phyloP scores from a whole-genome alignment of 805 yeast species.

The Sungouiella thailandica region DNA sequence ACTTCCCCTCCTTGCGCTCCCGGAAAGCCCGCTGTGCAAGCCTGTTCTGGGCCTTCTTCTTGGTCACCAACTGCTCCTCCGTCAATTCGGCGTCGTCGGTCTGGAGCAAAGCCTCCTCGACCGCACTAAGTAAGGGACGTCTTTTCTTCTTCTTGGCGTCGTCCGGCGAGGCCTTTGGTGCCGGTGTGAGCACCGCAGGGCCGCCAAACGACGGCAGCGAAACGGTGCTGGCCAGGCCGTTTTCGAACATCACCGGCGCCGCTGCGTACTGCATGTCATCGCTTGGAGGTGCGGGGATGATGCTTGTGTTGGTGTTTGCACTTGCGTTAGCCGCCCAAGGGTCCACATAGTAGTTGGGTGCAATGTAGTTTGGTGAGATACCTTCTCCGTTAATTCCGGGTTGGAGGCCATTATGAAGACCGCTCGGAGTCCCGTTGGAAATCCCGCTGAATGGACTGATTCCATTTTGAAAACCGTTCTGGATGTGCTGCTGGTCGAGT shows the following conservation, averaged over 20 bases:
- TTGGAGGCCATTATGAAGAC: no score
- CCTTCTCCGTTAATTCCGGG: no score
- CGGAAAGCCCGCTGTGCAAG: slow-evolving; percentile 87
- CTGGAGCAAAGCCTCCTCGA: slow-evolving; percentile 32
- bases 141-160: background rate
- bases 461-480: no score
- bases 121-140: slow-evolving; percentile 26
- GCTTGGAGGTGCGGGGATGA: no score
- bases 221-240: slow-evolving; percentile 1
- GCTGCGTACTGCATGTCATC: background rate
- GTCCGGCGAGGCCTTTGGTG: background rate
- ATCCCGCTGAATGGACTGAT: no score
- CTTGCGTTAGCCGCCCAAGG: background rate
- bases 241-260: background rate
- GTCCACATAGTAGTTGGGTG: background rate
- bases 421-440: no score
- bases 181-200: background rate
- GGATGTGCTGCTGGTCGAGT: background rate
- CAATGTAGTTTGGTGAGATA: no score
- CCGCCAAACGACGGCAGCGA: slow-evolving; percentile 1
- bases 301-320: no score
- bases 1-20: slow-evolving; percentile 69
- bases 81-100: slow-evolving; percentile 34
- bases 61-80: slow-evolving; percentile 43
- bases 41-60: slow-evolving; percentile 73